Evolutionary conservation across 345 rosid genomes (phyloP), one percentile per base, ranked within the genome.

Genomic region (Erucastrum elatum): DNA sequence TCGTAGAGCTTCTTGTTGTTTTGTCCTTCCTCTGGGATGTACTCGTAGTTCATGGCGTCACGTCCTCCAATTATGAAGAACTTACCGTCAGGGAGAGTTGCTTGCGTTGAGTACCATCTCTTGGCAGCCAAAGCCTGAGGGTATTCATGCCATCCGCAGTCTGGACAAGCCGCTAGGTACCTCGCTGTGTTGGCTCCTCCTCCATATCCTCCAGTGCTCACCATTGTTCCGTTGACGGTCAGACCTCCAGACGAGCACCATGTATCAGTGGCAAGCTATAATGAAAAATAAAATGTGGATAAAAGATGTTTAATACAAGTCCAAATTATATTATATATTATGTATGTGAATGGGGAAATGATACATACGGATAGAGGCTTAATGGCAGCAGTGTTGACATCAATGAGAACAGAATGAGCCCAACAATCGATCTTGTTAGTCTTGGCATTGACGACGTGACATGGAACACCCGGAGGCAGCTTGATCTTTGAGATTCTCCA

Each of bases 161-260:
- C 67, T 0, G 69, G 12, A 41, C 90, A 83, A 1, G 75, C 66
- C 5, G 46, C 27, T 4, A 94, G 71, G 80, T 84, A 82, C 71
- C 98, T 85, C 1, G 83, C 94, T 0, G 97, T 90, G 66, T 84
- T 85, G 11, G 88, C 88, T 25, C 98, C 98, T 7, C 81, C 85
- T 15, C 68, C 78, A 12, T 56, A 89, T 4, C 98, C 98, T 31
- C 98, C 98, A 0, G 97, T 90, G 66, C 97, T 82, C 17, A 92
- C 87, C n/a, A 94, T 59, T 21, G 87, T 86, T 2, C 98, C 98
- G 16, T 94, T 87, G 0, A 75, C 10, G 0, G 85, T 81, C 5
- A 94, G 82, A 33, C 96, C 98, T 68, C 98, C 98, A 0, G 98
- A 94, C 7, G 98, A 94, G 70, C 98, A 94, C 98, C 98, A 94